phyloP scores from a whole-genome alignment of 768 basidiomycete species.

The Candolleomyces aberdarensis region DNA sequence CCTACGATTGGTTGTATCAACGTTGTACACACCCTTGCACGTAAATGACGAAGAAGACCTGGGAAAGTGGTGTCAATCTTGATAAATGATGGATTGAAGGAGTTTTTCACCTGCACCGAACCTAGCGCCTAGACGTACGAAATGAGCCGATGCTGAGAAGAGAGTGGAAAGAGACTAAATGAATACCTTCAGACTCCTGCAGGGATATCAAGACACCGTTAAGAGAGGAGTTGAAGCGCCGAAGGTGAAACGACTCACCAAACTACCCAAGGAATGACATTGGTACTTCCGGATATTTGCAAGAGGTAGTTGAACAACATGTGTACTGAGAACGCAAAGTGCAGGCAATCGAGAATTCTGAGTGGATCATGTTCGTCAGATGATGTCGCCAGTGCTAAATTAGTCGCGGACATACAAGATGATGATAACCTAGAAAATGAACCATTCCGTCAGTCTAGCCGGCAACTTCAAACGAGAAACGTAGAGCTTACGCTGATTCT shows the following conservation, averaged over 20 bases:
- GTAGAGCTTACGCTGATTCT: slow-evolving; percentile 20
- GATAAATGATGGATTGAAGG: background rate
- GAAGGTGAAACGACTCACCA: slow-evolving; percentile 16
- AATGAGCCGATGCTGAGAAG: background rate
- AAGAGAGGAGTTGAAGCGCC: background rate
- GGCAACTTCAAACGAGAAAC: background rate
- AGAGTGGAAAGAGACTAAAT: background rate
- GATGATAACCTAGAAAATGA: slow-evolving; percentile 15
- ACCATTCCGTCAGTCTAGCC: background rate
- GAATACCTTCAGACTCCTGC: slow-evolving; percentile 29
- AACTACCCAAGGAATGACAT: slow-evolving; percentile 14
- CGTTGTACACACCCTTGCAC: slow-evolving; percentile 26
- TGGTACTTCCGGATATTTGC: slow-evolving; percentile 16
- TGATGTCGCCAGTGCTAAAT: background rate
- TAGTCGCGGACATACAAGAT: slow-evolving; percentile 16
- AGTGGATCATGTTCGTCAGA: background rate
- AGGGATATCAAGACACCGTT: background rate
- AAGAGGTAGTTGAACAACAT: slow-evolving; percentile 24
- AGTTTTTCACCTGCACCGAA: slow-evolving; percentile 16
- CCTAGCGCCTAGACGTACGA: slow-evolving; percentile 16
- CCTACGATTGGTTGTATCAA: background rate
- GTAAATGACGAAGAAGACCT: slow-evolving; percentile 24
- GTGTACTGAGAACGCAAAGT: slow-evolving; percentile 25
- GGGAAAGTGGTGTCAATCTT: background rate
- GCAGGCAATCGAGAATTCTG: slow-evolving; percentile 25